Evolutionary conservation across 176 grass and related monocot genomes (phyloP), one percentile per base, ranked within the genome.

Genomic region (Carex scoparia): DNA sequence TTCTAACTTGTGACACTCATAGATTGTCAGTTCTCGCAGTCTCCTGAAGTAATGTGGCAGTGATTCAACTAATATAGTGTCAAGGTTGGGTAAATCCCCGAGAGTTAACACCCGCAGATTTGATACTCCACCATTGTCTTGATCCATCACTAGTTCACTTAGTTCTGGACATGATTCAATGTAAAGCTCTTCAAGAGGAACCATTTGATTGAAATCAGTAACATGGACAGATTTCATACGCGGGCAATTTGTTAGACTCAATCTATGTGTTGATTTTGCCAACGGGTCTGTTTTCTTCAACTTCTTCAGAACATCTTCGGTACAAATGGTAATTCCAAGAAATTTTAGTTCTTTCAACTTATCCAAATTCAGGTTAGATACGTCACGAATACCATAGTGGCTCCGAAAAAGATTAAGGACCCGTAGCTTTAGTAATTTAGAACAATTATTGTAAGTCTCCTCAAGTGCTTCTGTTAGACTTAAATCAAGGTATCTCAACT

Each of bases 381-480:
- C 60, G 4, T 89, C 87, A 3, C 54, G 1, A 0, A 89, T 81
- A 23, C 87, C 87, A 79, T 81, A 89, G 4, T 66, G 31, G 49
- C 87, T 89, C 6, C 37, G 66, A 49, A 81, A 89, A 63, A 89
- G 63, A 57, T 89, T 80, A 56, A 85, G 75, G 44, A 89, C 82
- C 61, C 61, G 85, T 23, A 89, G 74, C 12, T 65, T 35, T 38
- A 32, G 42, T 30, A 89, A 77, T 79, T 73, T 89, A 10, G 87
- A 85, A 62, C 75, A 85, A 84, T 84, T 89, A 35, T 79, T n/a
- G 7, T 55, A 66, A 32, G 75, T 85, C 13, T 65, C 53, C 83
- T 32, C 35, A 2, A 89, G 87, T 12, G 12, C 54, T 6, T 53
- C 56, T 18, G 87, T 89, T 28, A 61, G 56, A 19, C 64, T 81